Percentiles rank a stretch among this genome's conserved stretches.
These are phyloP conservation scores for Thalassia testudinum DNA, from an alignment of 116 monocot genomes.

Conservation along the genomic window DNA sequence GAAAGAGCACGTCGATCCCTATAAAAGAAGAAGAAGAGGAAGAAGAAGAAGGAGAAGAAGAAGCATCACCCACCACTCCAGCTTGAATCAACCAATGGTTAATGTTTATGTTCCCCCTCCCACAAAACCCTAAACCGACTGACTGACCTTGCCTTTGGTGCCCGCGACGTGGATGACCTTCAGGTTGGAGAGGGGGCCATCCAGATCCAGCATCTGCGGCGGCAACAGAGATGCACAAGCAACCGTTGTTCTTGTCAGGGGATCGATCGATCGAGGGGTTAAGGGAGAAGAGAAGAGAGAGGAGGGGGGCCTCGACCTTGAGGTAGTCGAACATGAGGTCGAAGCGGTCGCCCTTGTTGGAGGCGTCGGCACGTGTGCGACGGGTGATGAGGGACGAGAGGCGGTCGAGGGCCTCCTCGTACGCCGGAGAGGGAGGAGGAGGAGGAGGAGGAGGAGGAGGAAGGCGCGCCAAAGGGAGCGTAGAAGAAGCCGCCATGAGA, in stretches of 20 bases:
- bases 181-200: slow-evolving; percentile 33
- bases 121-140: neutral
- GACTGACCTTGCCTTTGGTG: slow-evolving; percentile 80
- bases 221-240: neutral
- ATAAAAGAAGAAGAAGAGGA: neutral
- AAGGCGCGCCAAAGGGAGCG: too few relatives aligned
- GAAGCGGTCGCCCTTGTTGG: slow-evolving; percentile 59
- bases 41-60: neutral
- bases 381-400: slow-evolving; percentile 61
- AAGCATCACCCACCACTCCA: slow-evolving; percentile 46
- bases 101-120: too few relatives aligned
- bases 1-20: slow-evolving; percentile 90
- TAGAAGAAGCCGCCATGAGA: too few relatives aligned
- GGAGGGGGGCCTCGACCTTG: slow-evolving; percentile 25
- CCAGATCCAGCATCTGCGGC: slow-evolving; percentile 66
- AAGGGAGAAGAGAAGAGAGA: too few relatives aligned
- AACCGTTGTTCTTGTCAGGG: neutral
- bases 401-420: slow-evolving; percentile 32
- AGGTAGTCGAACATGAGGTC: slow-evolving; percentile 49
- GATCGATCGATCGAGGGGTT: neutral
- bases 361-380: slow-evolving; percentile 42
- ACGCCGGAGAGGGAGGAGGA: slow-evolving; percentile 10
- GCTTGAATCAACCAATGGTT: too few relatives aligned
- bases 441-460: too few relatives aligned
- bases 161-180: slow-evolving; percentile 91